Evolutionary conservation across 2,329 filamentous ascomycete genomes (phyloP).

Genomic region (Penicillium sp.): DNA sequence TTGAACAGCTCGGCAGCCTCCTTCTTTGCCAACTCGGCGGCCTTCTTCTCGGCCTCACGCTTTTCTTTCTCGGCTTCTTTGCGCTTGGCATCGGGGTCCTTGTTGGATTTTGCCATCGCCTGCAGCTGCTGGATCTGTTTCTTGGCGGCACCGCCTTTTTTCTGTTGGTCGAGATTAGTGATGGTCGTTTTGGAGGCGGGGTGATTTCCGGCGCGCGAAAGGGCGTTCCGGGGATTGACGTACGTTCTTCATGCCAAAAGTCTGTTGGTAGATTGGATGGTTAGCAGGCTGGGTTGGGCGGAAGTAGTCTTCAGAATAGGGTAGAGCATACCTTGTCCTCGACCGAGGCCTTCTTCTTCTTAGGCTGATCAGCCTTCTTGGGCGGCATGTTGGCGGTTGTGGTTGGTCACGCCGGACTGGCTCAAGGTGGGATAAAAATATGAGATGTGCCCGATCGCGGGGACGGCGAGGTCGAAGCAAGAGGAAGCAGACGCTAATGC

Average conservation of each 20-base stretch:
- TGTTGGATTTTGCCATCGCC: conserved; percentile 70
- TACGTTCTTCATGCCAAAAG: conserved; percentile 98
- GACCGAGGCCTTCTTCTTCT: conserved; percentile 58
- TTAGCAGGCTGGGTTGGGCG: conserved; percentile 17
- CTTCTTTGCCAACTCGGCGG: conserved; percentile 78
- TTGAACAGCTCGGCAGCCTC: conserved; percentile 84
- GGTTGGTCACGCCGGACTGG: conserved; percentile 15
- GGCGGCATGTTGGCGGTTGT: conserved; percentile 49
- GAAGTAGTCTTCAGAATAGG: conserved; percentile 10
- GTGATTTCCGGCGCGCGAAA: conserved; percentile 5
- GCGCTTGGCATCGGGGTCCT: conserved; percentile 83
- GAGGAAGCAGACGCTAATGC: conserved; percentile 22
- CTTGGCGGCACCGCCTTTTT: conserved; percentile 90
- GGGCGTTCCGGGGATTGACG: conserved; percentile 27
- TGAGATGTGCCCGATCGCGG: conserved; percentile 19
- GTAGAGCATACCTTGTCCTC: conserved; percentile 70
- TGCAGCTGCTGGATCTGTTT: conserved; percentile 85
- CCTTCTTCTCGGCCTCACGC: conserved; percentile 85
- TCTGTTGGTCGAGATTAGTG: conserved; percentile 49
- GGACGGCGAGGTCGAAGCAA: conserved; percentile 10
- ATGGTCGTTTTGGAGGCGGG: conserved; percentile 5
- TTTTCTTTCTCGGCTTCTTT: conserved; percentile 67
- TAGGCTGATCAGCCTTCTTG: conserved; percentile 48
- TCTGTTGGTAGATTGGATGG: conserved; percentile 47
- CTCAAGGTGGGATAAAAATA: conserved; percentile 19